These are phyloP conservation scores for Geotrichum histeridarum DNA, from an alignment of 1,139 yeast genomes.

Conservation along the genomic window DNA sequence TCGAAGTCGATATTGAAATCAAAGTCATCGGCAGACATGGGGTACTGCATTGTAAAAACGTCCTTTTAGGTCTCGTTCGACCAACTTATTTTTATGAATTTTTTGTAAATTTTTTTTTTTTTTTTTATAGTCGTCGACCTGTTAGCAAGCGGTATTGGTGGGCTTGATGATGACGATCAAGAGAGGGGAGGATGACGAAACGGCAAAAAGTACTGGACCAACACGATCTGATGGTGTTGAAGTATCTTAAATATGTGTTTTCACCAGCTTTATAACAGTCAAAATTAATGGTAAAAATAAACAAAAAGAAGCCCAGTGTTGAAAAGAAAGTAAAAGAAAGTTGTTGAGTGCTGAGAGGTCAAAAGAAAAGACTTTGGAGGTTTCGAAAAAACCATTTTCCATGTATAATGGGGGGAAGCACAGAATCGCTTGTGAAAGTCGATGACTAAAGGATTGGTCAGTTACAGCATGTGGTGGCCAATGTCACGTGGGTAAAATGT, in stretches of 20 bases:
- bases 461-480: no score
- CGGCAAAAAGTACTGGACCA: neutral
- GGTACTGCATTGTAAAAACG: neutral
- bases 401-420: no score
- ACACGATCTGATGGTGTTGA: neutral
- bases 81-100: no score
- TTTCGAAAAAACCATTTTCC: no score
- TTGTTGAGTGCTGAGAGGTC: no score
- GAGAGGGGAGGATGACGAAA: neutral
- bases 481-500: no score
- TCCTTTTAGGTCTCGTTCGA: neutral
- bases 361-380: no score
- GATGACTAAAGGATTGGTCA: no score
- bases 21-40: conserved; percentile 14
- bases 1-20: conserved; percentile 21
- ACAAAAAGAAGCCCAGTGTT: neutral
- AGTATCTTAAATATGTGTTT: neutral
- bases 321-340: no score
- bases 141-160: neutral
- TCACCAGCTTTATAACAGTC: neutral
- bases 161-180: neutral
- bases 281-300: neutral
- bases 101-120: no score
- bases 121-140: no score
- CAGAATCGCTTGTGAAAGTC: no score